A percentile compares a stretch with the other conserved stretches of the same genome.
These are phyloP conservation scores for Pseudogymnoascus sp. DNA, from an alignment of 2,329 filamentous ascomycete genomes.

Conservation along the genomic window DNA sequence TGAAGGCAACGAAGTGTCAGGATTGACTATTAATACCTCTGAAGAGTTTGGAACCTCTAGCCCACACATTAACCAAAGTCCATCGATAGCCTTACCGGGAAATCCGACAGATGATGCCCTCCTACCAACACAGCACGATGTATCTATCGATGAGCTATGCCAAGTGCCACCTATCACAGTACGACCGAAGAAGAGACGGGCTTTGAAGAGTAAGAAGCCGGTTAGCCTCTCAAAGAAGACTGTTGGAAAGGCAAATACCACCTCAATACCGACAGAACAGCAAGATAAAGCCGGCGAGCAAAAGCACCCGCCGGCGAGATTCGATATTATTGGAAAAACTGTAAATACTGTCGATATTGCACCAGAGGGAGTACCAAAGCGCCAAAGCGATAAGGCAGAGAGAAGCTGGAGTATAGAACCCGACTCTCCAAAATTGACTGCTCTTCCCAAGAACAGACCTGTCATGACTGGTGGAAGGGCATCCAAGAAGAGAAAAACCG, in stretches of 20 bases:
- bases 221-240: neutral
- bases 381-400: neutral
- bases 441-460: neutral
- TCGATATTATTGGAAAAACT: neutral
- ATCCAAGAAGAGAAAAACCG: neutral
- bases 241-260: neutral
- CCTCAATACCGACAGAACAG: neutral
- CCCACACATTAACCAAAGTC: neutral
- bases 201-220: slow-evolving; percentile 1
- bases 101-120: neutral
- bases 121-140: neutral
- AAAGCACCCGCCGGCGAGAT: neutral
- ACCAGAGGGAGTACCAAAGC: neutral
- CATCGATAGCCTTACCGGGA: neutral
- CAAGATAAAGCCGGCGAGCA: neutral
- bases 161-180: neutral
- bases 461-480: no score
- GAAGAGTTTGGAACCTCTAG: neutral
- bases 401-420: neutral
- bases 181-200: neutral
- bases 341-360: neutral
- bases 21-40: neutral
- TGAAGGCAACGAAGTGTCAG: neutral
- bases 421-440: neutral
- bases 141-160: neutral